Conservation (phyloP, 345 rosid species). For the Citrus trifoliata region DNA sequence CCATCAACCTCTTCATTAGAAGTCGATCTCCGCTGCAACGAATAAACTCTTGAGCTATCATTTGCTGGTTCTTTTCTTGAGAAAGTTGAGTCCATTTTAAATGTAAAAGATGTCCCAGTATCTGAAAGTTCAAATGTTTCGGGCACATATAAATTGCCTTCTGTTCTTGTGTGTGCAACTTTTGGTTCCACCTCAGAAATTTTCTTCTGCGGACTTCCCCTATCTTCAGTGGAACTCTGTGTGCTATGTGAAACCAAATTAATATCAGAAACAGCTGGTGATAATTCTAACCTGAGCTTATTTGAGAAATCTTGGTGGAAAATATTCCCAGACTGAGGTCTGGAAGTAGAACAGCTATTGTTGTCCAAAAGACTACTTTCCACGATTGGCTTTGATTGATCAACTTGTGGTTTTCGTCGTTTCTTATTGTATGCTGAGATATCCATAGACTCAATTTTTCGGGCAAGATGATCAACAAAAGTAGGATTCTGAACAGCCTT, state of each 20-base stretch:
- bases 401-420: conserved; percentile 70
- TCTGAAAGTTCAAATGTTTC: conserved; percentile 78
- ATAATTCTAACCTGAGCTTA: conserved; percentile 73
- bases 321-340: conserved; percentile 58
- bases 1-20: conserved; percentile 68
- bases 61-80: conserved; percentile 36
- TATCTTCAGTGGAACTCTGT: conserved; percentile 79
- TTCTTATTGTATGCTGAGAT: conserved; percentile 71
- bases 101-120: conserved; percentile 63
- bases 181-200: conserved; percentile 49
- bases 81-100: conserved; percentile 37
- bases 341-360: conserved; percentile 58
- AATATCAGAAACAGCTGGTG: conserved; percentile 79
- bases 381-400: conserved; percentile 46
- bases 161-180: conserved; percentile 42
- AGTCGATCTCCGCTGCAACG: conserved; percentile 40
- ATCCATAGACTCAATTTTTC: conserved; percentile 66
- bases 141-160: conserved; percentile 43
- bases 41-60: conserved; percentile 34
- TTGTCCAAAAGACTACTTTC: conserved; percentile 63
- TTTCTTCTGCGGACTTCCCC: conserved; percentile 44
- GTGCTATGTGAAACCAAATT: conserved; percentile 76
- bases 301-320: conserved; percentile 73
- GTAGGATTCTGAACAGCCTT: conserved; percentile 53
- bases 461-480: conserved; percentile 58